A percentile compares a stretch with the other conserved stretches of the same genome.
Evolutionary conservation across 176 grass and related monocot genomes (phyloP).

Genomic region (Carex littledalei): DNA sequence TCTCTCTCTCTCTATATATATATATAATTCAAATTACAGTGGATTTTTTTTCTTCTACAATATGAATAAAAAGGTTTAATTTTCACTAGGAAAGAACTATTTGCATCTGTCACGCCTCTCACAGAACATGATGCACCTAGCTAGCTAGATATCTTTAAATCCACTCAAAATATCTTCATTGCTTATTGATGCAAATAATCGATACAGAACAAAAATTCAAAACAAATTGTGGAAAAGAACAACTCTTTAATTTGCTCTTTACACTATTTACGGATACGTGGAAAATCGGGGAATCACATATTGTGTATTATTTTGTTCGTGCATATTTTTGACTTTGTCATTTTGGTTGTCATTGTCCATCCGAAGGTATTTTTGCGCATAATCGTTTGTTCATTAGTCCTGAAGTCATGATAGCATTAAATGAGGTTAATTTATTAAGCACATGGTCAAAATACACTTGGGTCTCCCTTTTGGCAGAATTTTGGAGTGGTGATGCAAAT

Average conservation of each 20-base stretch:
- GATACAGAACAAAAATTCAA: background rate
- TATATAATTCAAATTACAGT: background rate
- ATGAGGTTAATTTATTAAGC: background rate
- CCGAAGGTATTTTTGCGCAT: conserved; percentile 5
- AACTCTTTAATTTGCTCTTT: background rate
- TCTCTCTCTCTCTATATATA: too few species aligned
- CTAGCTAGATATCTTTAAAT: background rate
- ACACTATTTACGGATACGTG: background rate
- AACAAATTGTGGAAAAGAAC: background rate
- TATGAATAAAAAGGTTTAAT: background rate
- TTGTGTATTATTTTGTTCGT: background rate
- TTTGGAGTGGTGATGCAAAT: background rate
- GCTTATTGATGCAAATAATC: background rate
- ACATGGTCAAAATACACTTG: conserved; percentile 6
- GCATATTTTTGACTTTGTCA: background rate
- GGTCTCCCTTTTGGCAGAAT: background rate
- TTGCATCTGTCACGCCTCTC: background rate
- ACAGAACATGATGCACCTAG: background rate
- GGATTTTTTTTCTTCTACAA: background rate
- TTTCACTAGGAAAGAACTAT: background rate
- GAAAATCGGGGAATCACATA: background rate
- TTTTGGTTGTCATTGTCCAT: background rate
- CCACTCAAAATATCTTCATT: conserved; percentile 18
- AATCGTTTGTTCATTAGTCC: background rate
- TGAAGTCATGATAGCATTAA: conserved; percentile 24